phyloP scores from a whole-genome alignment of 176 grass and related monocot species.

The Eleusine indica region DNA sequence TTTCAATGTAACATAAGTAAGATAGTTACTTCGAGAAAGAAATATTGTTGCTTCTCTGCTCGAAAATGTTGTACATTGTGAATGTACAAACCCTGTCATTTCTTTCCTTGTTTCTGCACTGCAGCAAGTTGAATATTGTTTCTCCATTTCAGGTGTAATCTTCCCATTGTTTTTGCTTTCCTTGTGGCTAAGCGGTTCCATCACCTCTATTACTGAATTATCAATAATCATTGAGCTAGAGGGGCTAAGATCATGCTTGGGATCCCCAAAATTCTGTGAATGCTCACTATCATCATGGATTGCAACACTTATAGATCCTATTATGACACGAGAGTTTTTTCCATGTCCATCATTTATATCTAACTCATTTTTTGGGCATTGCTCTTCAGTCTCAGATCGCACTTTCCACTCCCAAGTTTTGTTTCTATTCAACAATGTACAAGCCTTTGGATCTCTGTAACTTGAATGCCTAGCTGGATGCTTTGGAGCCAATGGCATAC shows the following conservation, averaged over 20 bases:
- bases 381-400: constrained; percentile 49
- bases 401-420: constrained; percentile 55
- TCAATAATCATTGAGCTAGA: constrained; percentile 9
- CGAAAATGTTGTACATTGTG: constrained; percentile 37
- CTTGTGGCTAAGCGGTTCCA: constrained; percentile 20
- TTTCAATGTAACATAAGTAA: constrained; percentile 4
- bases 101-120: background rate
- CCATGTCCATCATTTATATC: constrained; percentile 34
- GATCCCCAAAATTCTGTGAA: background rate
- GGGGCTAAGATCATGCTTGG: constrained; percentile 25
- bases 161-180: constrained; percentile 17
- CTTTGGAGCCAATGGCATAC: constrained; percentile 11
- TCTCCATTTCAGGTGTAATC: background rate
- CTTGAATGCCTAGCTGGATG: constrained; percentile 37
- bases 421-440: constrained; percentile 25
- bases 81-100: constrained; percentile 22
- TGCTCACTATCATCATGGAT: constrained; percentile 44
- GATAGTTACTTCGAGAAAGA: constrained; percentile 72
- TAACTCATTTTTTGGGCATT: constrained; percentile 31
- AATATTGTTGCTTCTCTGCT: constrained; percentile 62
- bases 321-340: constrained; percentile 62
- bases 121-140: constrained; percentile 18
- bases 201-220: constrained; percentile 14
- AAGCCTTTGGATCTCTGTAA: constrained; percentile 50
- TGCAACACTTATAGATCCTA: constrained; percentile 84